Base-by-base conservation (phyloP, 2,329 filamentous ascomycete genomes). In the Didymella keratinophila region DNA sequence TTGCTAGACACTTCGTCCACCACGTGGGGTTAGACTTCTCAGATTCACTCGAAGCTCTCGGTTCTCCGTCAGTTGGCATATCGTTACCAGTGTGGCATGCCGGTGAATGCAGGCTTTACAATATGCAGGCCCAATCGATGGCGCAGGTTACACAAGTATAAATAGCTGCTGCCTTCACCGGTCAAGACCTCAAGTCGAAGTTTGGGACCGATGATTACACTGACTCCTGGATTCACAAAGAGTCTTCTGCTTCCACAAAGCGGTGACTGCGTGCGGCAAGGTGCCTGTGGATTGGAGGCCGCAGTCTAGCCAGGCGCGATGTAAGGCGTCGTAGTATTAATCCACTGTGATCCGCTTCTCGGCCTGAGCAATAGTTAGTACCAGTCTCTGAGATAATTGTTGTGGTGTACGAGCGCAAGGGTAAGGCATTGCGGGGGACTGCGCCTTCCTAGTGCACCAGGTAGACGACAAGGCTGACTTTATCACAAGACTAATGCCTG, bases 1-100 rank as follows among this genome's bases (percentile, higher is more conserved):
- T 60, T 44, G 70, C 59, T 43, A 74, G 41, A 55, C 71, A 76
- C 69, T 64, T 73, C 32, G 67, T 66, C 56, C 70, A 65, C 59
- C 64, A 68, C 48, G 71, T 65, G 30, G 65, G 47, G 39, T 60
- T 57, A 30, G 65, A 32, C 51, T 58, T 69, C 14, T 70, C 66
- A 46, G 66, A 65, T 42, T 70, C 72, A 60, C 65, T 71, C 54
- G 65, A 64, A 55, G 55, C 46, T 55, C 71, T 70, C 45, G 69
- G 52, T 27, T 71, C 67, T 39, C 54, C 52, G 61, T 73, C 73
- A 69, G 57, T 54, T 56, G 66, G 68, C 73, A 76, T 76, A 49
- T 4, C 10, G 9, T 16, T 63, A 68, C 61, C 64, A 57, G 53
- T 60, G 62, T 56, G 23, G 43, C 70, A 74, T 71, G 46, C 65